Evolutionary conservation across 192 early-diverging fungal species (phyloP).

Genomic region (Helicostylum pulchrum): DNA sequence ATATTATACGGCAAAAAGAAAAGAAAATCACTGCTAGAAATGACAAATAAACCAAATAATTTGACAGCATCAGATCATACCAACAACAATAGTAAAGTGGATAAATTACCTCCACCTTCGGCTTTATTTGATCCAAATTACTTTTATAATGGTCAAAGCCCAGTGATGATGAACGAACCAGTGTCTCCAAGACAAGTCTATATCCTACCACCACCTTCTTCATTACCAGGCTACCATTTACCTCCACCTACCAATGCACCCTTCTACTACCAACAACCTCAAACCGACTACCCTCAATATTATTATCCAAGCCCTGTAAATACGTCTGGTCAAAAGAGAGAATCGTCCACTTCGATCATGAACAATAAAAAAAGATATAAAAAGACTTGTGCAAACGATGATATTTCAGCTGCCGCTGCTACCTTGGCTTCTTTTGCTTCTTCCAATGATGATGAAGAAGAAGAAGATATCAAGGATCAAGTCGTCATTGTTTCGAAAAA

Average conservation of each 20-base stretch:
- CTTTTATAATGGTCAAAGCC: background rate
- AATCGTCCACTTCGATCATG: background rate
- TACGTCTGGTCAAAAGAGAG: background rate
- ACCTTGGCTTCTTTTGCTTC: conserved; percentile 17
- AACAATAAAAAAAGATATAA: conserved; percentile 1
- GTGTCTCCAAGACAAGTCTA: conserved; percentile 13
- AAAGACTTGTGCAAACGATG: conserved; percentile 2
- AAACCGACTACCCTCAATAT: background rate
- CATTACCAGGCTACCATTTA: background rate
- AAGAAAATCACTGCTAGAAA: background rate
- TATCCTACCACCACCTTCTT: conserved; percentile 23
- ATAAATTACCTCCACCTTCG: conserved; percentile 2
- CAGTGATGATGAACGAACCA: background rate
- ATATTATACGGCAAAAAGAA: background rate
- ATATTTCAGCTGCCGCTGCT: conserved; percentile 14
- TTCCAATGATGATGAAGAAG: too few relatives aligned
- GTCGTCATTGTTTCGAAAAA: too few relatives aligned
- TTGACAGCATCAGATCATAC: too few relatives aligned
- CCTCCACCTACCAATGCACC: background rate
- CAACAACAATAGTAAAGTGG: too few relatives aligned
- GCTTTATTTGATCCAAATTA: conserved; percentile 4
- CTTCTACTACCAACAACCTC: background rate
- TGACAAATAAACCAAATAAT: too few relatives aligned
- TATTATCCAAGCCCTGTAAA: background rate
- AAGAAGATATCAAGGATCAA: too few relatives aligned